Evolutionary conservation across 768 basidiomycete genomes (phyloP), one percentile per base, ranked within the genome.

Genomic region (Podaxis carcinomalis): DNA sequence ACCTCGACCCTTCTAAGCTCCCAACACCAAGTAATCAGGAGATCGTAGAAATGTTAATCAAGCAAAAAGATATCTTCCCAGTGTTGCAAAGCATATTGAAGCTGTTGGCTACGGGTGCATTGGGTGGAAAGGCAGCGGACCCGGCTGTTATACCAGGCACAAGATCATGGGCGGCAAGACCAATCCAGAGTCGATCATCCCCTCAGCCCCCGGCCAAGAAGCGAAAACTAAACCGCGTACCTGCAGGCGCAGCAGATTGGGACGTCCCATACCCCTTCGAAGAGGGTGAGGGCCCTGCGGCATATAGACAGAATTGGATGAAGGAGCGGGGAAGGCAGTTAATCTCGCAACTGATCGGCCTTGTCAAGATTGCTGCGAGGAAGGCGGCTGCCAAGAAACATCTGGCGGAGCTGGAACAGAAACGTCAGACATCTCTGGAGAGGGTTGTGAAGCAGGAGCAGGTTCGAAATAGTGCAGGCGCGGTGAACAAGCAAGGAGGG

Each of bases 161-260:
- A 23, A 36, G 25, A 19, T 27, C 23, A 52, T 32, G 39, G 51
- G 21, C 42, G 11, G 44, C 27, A 10, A 21, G 42, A 53, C 21
- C 46, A 32, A 61, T 64, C 62, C 42, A 46, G 25, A 35, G 37
- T 13, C 59, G 50, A 27, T 56, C 49, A 7, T 69, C 78, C 6
- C 64, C 67, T 2, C 58, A 59, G 13, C 58, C 58, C 13, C 67
- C 77, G 5, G 51, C 66, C 19, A 92, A 90, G 72, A 85, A 83
- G 62, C 80, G 89, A 28, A 89, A 82, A 65, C 74, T 92, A 13
- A 78, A 77, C 59, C 73, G 76, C 7, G 89, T 93, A 13, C 91
- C 91, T 36, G 91, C 91, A 21, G 91, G 91, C 10, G 91, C 91
- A 1, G 79, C 71, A 1, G 89, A 92, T 67, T 93, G 91, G 91